These are phyloP conservation scores for Fusarium cicatricum DNA, from an alignment of 2,329 filamentous ascomycete species.

Conservation along the genomic window DNA sequence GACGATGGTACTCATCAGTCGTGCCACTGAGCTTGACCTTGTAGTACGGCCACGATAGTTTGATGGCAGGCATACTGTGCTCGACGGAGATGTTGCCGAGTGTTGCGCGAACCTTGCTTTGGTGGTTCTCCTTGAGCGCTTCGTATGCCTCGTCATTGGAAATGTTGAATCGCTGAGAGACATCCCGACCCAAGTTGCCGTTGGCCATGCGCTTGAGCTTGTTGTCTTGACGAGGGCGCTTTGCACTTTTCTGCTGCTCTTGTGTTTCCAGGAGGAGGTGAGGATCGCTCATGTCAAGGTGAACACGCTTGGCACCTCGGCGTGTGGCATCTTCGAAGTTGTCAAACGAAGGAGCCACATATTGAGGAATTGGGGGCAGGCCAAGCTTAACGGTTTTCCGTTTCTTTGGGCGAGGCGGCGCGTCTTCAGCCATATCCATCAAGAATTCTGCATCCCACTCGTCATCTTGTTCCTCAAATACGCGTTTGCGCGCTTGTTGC, in stretches of 20 bases:
- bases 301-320: conserved; percentile 78
- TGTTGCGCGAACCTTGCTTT: conserved; percentile 93
- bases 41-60: conserved; percentile 96
- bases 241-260: conserved; percentile 68
- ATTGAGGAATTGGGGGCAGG: conserved; percentile 65
- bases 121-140: conserved; percentile 93
- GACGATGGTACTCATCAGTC: conserved; percentile 84
- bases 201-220: conserved; percentile 73
- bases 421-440: conserved; percentile 56
- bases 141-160: conserved; percentile 98
- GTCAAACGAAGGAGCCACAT: conserved; percentile 77
- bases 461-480: conserved; percentile 57
- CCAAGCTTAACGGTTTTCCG: conserved; percentile 69
- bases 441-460: conserved; percentile 72
- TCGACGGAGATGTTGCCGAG: conserved; percentile 93
- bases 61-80: conserved; percentile 90
- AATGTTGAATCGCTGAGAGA: conserved; percentile 88
- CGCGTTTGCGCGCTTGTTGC: conserved; percentile 44
- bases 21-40: conserved; percentile 81
- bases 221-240: conserved; percentile 63
- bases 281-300: conserved; percentile 88
- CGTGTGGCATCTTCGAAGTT: conserved; percentile 79
- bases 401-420: conserved; percentile 67
- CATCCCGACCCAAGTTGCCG: conserved; percentile 74
- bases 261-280: conserved; percentile 84